Evolutionary conservation across 306 rosid genomes (phyloP), one percentile per base, ranked within the genome.

Genomic region (Spatholobus suberectus): DNA sequence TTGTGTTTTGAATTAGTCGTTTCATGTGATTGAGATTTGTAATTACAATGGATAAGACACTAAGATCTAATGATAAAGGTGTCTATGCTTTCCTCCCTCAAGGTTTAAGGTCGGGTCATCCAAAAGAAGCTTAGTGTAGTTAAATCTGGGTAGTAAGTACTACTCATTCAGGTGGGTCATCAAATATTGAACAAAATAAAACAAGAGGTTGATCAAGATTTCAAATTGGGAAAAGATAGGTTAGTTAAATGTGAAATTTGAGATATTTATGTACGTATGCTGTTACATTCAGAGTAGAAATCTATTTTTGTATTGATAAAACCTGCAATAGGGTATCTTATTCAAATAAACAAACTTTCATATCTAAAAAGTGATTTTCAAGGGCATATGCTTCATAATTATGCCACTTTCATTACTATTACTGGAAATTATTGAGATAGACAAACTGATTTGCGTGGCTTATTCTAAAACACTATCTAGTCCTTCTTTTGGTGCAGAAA

Each of bases 361-460:
- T 43, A 75, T 66, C 41, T 40, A 49, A 63, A 78, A 66, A 52
- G 66, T 4, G 40, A 73, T 23, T 57, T 23, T 47, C 27, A 61
- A 12, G 4, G 29, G 35, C 71, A 54, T 76, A 18, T 75, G 24
- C 37, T 74, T 82, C 77, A 43, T 12, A 44, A 37, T 57, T 17
- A 69, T 69, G 73, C 70, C 79, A 77, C 57, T 59, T 77, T 77
- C 79, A 47, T 51, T 78, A 37, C 32, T 41, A 51, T 76, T 41
- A 41, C 62, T 1, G 84, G 70, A 74, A 80, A 55, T 57, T 59
- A 70, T 58, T 58, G 74, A 68, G 29, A 80, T 67, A 29, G 38
- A 9, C 77, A 5, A 15, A 18, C 46, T 68, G 41, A 54, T 55
- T 49, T 38, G 61, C 27, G 24, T 68, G 76, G 43, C 55, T 26